These are phyloP conservation scores for Cardiosporidium cionae DNA, from an alignment of 169 alveolate genomes.

Conservation along the genomic window DNA sequence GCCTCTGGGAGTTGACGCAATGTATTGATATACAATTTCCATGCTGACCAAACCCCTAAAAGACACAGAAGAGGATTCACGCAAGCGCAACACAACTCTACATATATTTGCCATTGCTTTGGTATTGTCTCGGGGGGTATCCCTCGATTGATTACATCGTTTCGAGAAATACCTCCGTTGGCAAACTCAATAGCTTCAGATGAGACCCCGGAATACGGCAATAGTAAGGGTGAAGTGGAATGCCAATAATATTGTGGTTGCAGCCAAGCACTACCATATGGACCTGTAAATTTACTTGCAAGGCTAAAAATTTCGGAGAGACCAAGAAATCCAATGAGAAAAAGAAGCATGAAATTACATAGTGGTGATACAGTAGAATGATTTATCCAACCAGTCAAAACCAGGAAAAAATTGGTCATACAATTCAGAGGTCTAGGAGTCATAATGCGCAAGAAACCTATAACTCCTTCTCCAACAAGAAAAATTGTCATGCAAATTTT, in stretches of 20 bases:
- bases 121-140: not conserved
- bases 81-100: not conserved
- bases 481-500: not conserved
- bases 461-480: not conserved
- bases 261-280: constrained; percentile 17
- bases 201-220: too few relatives aligned
- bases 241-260: constrained; percentile 28
- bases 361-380: not conserved
- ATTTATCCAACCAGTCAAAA: constrained; percentile 4
- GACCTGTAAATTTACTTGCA: constrained; percentile 24
- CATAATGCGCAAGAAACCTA: constrained; percentile 6
- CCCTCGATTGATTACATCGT: not conserved
- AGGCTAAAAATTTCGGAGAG: constrained; percentile 17
- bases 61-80: not conserved
- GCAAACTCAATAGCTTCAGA: not conserved
- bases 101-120: not conserved
- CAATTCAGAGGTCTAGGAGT: constrained; percentile 20
- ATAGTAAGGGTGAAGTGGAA: constrained; percentile 6
- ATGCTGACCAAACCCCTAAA: not conserved
- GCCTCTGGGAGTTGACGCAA: too few relatives aligned
- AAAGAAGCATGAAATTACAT: not conserved
- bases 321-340: constrained; percentile 10
- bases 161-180: not conserved
- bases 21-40: too few relatives aligned
- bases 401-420: constrained; percentile 6